Evolutionary conservation across 495 filamentous ascomycete species (phyloP).

Genomic region (Penicillium parvum): DNA sequence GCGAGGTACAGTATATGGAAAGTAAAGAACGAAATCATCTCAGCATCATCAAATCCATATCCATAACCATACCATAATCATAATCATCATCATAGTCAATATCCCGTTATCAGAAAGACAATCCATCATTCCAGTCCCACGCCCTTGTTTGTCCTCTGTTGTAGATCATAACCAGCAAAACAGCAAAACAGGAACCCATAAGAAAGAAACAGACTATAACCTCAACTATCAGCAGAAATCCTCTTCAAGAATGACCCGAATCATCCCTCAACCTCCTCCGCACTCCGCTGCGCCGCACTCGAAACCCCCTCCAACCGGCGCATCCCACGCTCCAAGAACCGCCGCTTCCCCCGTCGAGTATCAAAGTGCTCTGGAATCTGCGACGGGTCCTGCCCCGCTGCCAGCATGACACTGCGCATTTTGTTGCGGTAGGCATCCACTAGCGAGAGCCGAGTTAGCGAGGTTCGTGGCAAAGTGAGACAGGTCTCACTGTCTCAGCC

Average conservation of each 20-base stretch:
- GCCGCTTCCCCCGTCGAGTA: slow-evolving; percentile 80
- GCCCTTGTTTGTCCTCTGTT: not conserved
- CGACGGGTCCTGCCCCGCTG: slow-evolving; percentile 63
- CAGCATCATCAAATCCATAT: not conserved
- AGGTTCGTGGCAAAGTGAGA: not conserved
- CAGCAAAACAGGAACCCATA: not conserved
- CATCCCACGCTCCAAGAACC: slow-evolving; percentile 63
- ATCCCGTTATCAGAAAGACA: not conserved
- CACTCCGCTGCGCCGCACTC: slow-evolving; percentile 32
- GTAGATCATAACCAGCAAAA: slow-evolving; percentile 8
- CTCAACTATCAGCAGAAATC: too few species aligned
- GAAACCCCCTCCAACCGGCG: slow-evolving; percentile 14
- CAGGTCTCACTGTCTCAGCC: slow-evolving; percentile 6
- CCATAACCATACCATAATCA: too few species aligned
- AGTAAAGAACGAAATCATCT: not conserved
- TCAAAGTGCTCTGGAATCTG: slow-evolving; percentile 80
- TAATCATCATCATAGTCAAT: not conserved
- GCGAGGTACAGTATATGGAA: too few species aligned
- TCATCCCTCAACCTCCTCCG: slow-evolving; percentile 42
- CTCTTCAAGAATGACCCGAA: too few species aligned
- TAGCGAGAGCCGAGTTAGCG: slow-evolving; percentile 26
- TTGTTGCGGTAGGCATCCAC: slow-evolving; percentile 96
- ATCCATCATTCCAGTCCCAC: slow-evolving; percentile 2
- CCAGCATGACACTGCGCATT: slow-evolving; percentile 75
- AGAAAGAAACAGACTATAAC: slow-evolving; percentile 3